Evolutionary conservation across 2,329 filamentous ascomycete species (phyloP).

Genomic region (Biscogniauxia marginata): DNA sequence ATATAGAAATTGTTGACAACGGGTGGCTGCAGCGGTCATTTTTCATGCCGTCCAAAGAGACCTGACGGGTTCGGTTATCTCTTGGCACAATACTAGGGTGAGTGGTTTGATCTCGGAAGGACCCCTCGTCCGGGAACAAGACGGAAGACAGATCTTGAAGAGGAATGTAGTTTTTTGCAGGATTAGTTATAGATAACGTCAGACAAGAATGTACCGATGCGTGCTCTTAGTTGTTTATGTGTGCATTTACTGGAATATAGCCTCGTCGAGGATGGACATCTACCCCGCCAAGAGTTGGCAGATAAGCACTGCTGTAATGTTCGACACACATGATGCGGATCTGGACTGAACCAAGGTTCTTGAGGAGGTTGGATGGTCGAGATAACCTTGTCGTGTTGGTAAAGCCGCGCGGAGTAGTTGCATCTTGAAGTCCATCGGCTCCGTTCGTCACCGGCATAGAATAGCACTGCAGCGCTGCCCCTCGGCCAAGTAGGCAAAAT

Average conservation of each 20-base stretch:
- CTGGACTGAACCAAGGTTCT: neutral
- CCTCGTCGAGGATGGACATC: neutral
- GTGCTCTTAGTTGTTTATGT: neutral
- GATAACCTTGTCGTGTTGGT: neutral
- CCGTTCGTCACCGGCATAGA: neutral
- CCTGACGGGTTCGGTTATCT: neutral
- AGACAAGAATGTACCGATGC: neutral
- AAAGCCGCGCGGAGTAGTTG: neutral
- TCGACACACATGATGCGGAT: neutral
- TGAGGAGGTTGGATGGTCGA: neutral
- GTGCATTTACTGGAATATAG: neutral
- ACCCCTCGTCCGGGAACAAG: conserved; percentile 3
- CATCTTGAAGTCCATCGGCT: neutral
- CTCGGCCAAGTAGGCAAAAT: neutral
- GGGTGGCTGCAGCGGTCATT: neutral
- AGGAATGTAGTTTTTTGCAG: conserved; percentile 7
- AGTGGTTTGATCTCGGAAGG: conserved; percentile 5
- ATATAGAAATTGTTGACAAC: neutral
- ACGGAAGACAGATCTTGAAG: conserved; percentile 2
- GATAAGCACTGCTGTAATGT: neutral
- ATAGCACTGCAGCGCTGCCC: neutral
- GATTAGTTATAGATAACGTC: neutral
- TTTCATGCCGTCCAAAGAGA: neutral
- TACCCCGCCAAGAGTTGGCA: no score
- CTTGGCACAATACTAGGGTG: neutral